Evolutionary conservation across 192 early-diverging fungal genomes (phyloP).

Genomic region (Chytriomyces confervae): DNA sequence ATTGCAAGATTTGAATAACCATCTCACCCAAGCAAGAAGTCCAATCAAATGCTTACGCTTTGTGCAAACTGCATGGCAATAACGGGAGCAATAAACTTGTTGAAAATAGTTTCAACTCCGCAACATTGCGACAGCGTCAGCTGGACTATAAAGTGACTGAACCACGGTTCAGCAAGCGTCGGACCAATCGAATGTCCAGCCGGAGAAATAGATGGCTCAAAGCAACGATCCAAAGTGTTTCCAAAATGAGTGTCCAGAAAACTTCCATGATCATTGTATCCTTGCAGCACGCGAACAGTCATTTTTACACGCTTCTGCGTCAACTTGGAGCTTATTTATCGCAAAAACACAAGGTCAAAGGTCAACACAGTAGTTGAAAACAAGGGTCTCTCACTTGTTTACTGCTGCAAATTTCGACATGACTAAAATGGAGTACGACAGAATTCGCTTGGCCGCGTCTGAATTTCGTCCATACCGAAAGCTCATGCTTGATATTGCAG

Average conservation of each 20-base stretch:
- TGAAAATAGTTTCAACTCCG: conserved; percentile 9
- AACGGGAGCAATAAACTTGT: conserved; percentile 3
- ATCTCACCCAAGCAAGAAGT: background rate
- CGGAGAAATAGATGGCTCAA: background rate
- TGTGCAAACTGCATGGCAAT: conserved; percentile 17
- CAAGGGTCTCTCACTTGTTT: conserved; percentile 10
- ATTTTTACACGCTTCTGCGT: conserved; percentile 18
- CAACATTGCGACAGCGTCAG: conserved; percentile 15
- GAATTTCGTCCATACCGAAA: conserved; percentile 6
- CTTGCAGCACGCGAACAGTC: conserved; percentile 19
- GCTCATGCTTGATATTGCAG: conserved; percentile 13
- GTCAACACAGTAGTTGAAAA: background rate
- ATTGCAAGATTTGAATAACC: background rate
- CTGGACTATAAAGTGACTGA: background rate
- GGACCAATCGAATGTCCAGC: background rate
- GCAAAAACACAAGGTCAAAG: background rate
- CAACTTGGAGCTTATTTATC: background rate
- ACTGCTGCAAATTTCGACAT: conserved; percentile 14
- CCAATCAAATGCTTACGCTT: background rate
- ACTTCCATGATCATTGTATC: conserved; percentile 21
- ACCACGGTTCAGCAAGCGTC: conserved; percentile 10
- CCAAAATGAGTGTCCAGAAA: conserved; percentile 18
- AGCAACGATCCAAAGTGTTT: conserved; percentile 12
- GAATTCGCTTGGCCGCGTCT: background rate
- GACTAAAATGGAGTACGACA: conserved; percentile 5